Percentiles rank a stretch among this genome's conserved stretches.
phyloP scores from a whole-genome alignment of 768 basidiomycete species.

The Serendipita vermifera region DNA sequence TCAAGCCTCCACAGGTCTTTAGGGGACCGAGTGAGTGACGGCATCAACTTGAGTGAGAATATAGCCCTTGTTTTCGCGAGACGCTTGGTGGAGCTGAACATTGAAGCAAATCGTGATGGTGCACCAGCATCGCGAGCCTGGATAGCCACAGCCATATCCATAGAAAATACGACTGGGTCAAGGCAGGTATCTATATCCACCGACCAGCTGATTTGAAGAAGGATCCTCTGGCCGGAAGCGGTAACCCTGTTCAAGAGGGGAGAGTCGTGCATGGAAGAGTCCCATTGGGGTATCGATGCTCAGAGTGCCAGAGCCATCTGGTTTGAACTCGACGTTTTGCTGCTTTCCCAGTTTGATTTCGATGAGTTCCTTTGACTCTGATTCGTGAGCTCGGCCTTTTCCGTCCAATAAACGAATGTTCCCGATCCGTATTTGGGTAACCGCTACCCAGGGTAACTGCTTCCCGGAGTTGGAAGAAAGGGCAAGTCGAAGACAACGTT shows the following conservation, averaged over 20 bases:
- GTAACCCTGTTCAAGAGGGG: slow-evolving; percentile 77
- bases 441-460: slow-evolving; percentile 75
- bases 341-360: slow-evolving; percentile 64
- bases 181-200: slow-evolving; percentile 72
- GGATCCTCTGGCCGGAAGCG: slow-evolving; percentile 56
- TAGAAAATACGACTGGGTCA: slow-evolving; percentile 77
- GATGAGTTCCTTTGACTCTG: slow-evolving; percentile 54
- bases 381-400: slow-evolving; percentile 70
- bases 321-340: slow-evolving; percentile 59
- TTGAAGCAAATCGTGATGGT: slow-evolving; percentile 60
- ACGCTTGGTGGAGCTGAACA: slow-evolving; percentile 67
- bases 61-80: slow-evolving; percentile 69
- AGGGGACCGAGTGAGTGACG: slow-evolving; percentile 73
- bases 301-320: slow-evolving; percentile 70
- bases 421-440: slow-evolving; percentile 64
- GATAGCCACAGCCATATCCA: slow-evolving; percentile 78
- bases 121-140: slow-evolving; percentile 74
- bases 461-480: slow-evolving; percentile 80
- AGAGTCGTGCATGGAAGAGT: slow-evolving; percentile 84
- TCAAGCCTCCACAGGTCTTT: slow-evolving; percentile 91
- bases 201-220: slow-evolving; percentile 64
- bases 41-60: slow-evolving; percentile 68
- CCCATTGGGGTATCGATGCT: slow-evolving; percentile 84
- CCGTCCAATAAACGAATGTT: slow-evolving; percentile 75
- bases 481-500: slow-evolving; percentile 63